phyloP scores from a whole-genome alignment of 257 asterid species.

The Solanum pinnatisectum region DNA sequence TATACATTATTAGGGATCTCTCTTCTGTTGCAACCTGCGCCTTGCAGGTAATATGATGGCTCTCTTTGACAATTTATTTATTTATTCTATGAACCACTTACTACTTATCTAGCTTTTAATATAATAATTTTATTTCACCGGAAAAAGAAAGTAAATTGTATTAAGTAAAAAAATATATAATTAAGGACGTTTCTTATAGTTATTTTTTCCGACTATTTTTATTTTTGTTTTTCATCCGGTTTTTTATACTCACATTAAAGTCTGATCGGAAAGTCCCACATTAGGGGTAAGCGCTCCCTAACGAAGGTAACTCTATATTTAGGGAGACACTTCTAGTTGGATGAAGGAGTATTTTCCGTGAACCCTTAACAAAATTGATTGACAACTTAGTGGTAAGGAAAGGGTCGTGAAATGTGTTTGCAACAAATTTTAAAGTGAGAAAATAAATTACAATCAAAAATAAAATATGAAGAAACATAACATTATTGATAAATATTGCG shows the following conservation, averaged over 20 bases:
- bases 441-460: too few species aligned
- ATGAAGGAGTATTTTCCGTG: not conserved
- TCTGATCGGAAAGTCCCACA: not conserved
- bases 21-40: not conserved
- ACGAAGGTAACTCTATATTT: not conserved
- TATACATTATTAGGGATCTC: not conserved
- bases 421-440: too few species aligned
- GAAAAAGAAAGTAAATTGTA: not conserved
- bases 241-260: fast-evolving
- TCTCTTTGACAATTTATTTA: not conserved
- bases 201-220: too few species aligned
- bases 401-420: too few species aligned
- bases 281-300: fast-evolving
- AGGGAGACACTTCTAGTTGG: not conserved
- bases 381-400: too few species aligned
- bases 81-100: not conserved
- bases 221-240: too few species aligned
- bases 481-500: too few species aligned
- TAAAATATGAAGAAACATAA: too few species aligned
- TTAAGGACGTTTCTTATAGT: not conserved
- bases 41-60: not conserved
- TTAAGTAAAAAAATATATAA: not conserved
- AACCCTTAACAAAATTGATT: too few species aligned
- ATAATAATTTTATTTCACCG: not conserved
- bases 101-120: not conserved